Evolutionary conservation across 352 stramenopile genomes (phyloP).

Genomic region (Peronosclerospora sorghi): DNA sequence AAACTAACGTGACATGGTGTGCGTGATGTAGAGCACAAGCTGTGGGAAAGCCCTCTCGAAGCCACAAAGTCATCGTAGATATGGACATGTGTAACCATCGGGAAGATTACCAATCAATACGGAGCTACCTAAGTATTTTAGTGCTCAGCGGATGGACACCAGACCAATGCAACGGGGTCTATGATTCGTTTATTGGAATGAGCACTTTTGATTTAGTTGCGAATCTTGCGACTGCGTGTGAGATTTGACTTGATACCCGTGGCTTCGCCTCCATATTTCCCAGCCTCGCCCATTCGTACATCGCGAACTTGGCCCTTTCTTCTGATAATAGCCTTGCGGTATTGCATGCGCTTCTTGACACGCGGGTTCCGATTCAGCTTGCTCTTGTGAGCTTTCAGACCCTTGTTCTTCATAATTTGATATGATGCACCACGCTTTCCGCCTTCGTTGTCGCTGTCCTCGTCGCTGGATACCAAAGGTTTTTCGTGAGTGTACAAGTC

Average conservation of each 20-base stretch:
- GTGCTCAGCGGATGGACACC: not conserved
- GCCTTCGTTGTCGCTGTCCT: constrained; percentile 61
- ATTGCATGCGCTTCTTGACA: constrained; percentile 97
- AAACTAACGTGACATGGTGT: constrained; percentile 4
- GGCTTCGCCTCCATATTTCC: constrained; percentile 81
- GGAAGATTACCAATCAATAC: constrained; percentile 13
- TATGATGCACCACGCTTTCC: constrained; percentile 88
- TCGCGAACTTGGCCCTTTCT: constrained; percentile 96
- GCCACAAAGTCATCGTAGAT: constrained; percentile 15
- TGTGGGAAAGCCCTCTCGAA: constrained; percentile 71
- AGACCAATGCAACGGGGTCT: constrained; percentile 8
- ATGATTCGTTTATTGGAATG: constrained; percentile 13
- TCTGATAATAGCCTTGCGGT: constrained; percentile 94
- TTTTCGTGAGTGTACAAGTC: constrained; percentile 69
- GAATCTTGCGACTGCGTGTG: constrained; percentile 83
- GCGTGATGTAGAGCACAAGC: constrained; percentile 54
- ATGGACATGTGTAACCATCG: not conserved
- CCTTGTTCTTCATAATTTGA: constrained; percentile 97
- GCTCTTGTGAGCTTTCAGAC: constrained; percentile 95
- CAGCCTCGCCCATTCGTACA: constrained; percentile 74
- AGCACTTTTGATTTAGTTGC: constrained; percentile 36
- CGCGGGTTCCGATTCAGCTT: constrained; percentile 98
- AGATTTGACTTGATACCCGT: constrained; percentile 87
- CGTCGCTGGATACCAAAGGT: constrained; percentile 41
- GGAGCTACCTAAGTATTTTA: constrained; percentile 6